Evolutionary conservation across 2,329 filamentous ascomycete species (phyloP), one percentile per base, ranked within the genome.

Genomic region (Ophiosphaerella narmari): DNA sequence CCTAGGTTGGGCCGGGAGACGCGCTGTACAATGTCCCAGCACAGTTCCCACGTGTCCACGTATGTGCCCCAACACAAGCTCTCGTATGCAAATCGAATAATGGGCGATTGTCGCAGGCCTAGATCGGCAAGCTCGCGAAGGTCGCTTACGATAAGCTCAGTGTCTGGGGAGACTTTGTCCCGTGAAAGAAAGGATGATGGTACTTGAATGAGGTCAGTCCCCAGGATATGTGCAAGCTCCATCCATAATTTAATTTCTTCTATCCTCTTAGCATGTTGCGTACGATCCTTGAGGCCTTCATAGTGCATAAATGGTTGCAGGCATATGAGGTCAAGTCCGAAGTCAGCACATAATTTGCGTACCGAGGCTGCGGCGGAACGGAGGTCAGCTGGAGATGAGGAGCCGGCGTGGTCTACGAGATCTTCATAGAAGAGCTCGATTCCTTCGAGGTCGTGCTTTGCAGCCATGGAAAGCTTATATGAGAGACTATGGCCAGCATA

Each of bases 391-490:
- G 73, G 60, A 2, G 71, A 74, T 23, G 75, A 67, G 1, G 77
- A 70, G 29, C 70, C 60, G 57, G 86, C 83, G 12, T 88, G 65
- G 61, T 85, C 83, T 50, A 83, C 76, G 3, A 93, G 80, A 68
- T 93, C 89, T 67, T 93, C 89, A 70, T 87, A 86, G 76, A 91
- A 91, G 16, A 91, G 78, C 68, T 93, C 89, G 57, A 93, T 82
- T 43, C 87, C 88, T 50, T 81, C 71, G 66, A 90, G 84, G 16
- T 85, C 86, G 60, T 88, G 80, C 46, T 78, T 76, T 5, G 82
- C 77, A 8, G 89, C 89, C 75, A 85, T 82, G 66, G 86, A 79
- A 41, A 93, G 80, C 66, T 91, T 93, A 65, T 82, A 75, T 1
- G 79, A 72, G 18, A 93, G 78, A 24, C 79, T 77, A 71, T 93